Percentiles rank a stretch among this genome's conserved stretches.
Conservation (phyloP, 2,329 filamentous ascomycete species). For the Phymatotrichopsis omnivora region DNA sequence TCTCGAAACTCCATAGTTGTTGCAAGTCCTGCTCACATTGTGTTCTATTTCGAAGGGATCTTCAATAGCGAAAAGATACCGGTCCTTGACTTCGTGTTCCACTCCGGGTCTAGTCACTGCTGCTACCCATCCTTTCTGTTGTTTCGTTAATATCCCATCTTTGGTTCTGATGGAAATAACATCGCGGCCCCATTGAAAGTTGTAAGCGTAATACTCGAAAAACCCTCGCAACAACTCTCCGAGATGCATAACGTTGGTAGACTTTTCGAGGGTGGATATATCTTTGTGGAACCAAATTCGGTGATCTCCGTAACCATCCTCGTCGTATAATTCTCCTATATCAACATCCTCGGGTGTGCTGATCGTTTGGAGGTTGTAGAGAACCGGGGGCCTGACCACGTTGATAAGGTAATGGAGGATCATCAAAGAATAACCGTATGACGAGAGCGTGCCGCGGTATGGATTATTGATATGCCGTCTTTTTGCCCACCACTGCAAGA, state of each 20-base stretch:
- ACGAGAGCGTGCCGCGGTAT: conserved; percentile 71
- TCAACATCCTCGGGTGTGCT: conserved; percentile 31
- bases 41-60: conserved; percentile 84
- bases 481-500: conserved; percentile 64
- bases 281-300: conserved; percentile 66
- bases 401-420: conserved; percentile 84
- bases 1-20: conserved; percentile 25
- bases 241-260: conserved; percentile 57
- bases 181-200: conserved; percentile 70
- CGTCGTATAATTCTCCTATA: conserved; percentile 35
- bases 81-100: conserved; percentile 28
- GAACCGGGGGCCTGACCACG: conserved; percentile 65
- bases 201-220: conserved; percentile 74
- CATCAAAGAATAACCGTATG: conserved; percentile 85
- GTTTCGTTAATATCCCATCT: conserved; percentile 62
- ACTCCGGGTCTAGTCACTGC: conserved; percentile 49
- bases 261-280: conserved; percentile 54
- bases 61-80: conserved; percentile 81
- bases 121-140: conserved; percentile 76
- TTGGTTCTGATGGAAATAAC: conserved; percentile 66
- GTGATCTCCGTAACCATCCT: conserved; percentile 42
- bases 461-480: conserved; percentile 73
- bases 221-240: conserved; percentile 69
- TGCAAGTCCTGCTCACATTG: conserved; percentile 67
- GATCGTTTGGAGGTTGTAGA: conserved; percentile 66